A percentile compares a stretch with the other conserved stretches of the same genome.
Evolutionary conservation across 164 flowering plant species (phyloP).

Genomic region (Berberis vulgaris): DNA sequence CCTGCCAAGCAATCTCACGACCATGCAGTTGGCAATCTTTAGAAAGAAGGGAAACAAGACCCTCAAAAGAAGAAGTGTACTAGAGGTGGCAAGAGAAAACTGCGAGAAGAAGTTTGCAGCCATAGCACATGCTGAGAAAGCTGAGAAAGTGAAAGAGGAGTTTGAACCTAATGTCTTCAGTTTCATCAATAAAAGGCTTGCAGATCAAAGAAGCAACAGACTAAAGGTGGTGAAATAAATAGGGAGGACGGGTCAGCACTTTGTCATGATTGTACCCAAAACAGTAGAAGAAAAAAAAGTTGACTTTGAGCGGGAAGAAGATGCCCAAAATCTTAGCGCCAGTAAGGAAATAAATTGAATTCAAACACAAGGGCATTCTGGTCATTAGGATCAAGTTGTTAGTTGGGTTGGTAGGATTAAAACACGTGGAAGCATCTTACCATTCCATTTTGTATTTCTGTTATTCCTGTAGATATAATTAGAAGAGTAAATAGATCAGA

Average conservation of each 20-base stretch:
- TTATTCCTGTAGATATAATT: too few relatives aligned
- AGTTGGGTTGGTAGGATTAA: too few relatives aligned
- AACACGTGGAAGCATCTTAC: too few relatives aligned
- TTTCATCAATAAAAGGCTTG: conserved; percentile 76
- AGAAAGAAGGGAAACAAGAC: conserved; percentile 21
- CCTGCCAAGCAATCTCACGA: conserved; percentile 89
- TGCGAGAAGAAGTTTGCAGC: conserved; percentile 83
- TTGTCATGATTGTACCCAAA: conserved; percentile 32
- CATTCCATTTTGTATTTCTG: too few relatives aligned
- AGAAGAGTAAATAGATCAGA: too few relatives aligned
- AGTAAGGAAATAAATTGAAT: too few relatives aligned
- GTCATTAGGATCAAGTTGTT: too few relatives aligned
- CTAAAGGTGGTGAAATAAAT: conserved; percentile 32
- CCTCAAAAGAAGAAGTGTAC: conserved; percentile 45
- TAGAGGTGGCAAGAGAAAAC: conserved; percentile 86
- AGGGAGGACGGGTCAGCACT: conserved; percentile 58
- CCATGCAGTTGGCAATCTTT: conserved; percentile 39
- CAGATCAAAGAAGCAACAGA: conserved; percentile 37
- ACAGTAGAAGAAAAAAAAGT: too few relatives aligned
- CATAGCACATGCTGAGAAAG: conserved; percentile 53
- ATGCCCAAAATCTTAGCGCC: too few relatives aligned
- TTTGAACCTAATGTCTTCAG: conserved; percentile 57
- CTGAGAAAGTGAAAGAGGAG: conserved; percentile 49
- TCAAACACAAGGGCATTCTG: too few relatives aligned
- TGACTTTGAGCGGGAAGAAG: too few relatives aligned